Evolutionary conservation across 441 rosid species (phyloP).

Genomic region (Capsella rubella): DNA sequence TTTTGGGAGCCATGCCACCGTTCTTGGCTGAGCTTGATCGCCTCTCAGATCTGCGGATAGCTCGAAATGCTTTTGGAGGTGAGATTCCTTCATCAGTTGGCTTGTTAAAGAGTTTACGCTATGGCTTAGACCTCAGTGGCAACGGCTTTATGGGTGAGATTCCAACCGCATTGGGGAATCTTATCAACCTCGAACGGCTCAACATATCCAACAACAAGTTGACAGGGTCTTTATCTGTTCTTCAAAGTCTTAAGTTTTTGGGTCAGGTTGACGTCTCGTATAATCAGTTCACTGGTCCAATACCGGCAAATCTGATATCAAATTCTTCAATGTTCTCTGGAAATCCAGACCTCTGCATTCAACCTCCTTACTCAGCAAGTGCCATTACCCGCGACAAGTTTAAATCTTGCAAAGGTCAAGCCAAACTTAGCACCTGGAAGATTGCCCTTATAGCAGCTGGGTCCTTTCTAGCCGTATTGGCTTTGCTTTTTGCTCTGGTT

Average conservation of each 20-base stretch:
- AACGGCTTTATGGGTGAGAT: constrained; percentile 63
- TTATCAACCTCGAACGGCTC: constrained; percentile 57
- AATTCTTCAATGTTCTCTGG: constrained; percentile 57
- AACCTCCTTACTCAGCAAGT: constrained; percentile 41
- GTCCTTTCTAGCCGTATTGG: constrained; percentile 40
- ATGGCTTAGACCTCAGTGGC: constrained; percentile 68
- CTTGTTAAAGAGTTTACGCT: constrained; percentile 52
- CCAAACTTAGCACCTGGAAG: constrained; percentile 46
- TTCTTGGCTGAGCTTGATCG: constrained; percentile 57
- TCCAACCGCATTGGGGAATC: constrained; percentile 53
- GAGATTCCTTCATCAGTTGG: constrained; percentile 71
- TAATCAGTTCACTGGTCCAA: constrained; percentile 71
- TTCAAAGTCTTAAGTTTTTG: constrained; percentile 49
- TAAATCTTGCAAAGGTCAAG: constrained; percentile 52
- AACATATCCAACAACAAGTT: constrained; percentile 78
- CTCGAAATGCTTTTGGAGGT: constrained; percentile 70
- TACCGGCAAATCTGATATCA: constrained; percentile 53
- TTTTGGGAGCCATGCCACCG: constrained; percentile 65
- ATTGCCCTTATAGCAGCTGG: constrained; percentile 55
- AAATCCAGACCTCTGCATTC: constrained; percentile 68
- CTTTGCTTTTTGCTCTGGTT: constrained; percentile 48
- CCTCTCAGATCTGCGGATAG: constrained; percentile 62
- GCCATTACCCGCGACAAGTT: constrained; percentile 39
- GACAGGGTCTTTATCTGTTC: constrained; percentile 60
- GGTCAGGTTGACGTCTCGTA: constrained; percentile 57